Evolutionary conservation across 441 rosid species (phyloP).

Genomic region (Aquilaria agallochum): DNA sequence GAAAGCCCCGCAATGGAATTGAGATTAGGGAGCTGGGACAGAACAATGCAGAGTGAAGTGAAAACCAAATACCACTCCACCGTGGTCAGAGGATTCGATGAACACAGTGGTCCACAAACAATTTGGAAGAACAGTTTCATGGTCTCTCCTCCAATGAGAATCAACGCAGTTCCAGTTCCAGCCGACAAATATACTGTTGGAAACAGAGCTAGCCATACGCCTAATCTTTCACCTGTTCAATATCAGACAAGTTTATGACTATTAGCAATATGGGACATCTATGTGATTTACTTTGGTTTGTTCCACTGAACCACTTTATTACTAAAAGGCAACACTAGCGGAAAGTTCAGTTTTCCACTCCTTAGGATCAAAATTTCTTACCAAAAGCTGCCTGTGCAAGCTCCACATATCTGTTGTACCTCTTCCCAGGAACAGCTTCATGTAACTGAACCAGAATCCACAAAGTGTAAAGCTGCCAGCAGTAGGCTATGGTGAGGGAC

Average conservation of each 20-base stretch:
- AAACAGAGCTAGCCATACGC: constrained; percentile 88
- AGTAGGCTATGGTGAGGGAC: constrained; percentile 79
- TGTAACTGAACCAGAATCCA: constrained; percentile 93
- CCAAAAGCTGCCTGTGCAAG: constrained; percentile 98
- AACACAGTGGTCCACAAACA: constrained; percentile 85
- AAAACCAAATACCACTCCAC: constrained; percentile 97
- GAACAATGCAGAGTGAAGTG: constrained; percentile 85
- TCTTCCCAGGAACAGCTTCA: constrained; percentile 92
- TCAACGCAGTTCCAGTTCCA: constrained; percentile 89
- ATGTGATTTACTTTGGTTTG: no score
- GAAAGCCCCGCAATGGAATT: constrained; percentile 96
- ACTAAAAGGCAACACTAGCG: no score
- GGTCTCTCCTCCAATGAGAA: constrained; percentile 91
- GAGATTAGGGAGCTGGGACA: constrained; percentile 97
- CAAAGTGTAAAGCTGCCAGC: constrained; percentile 92
- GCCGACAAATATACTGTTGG: constrained; percentile 94
- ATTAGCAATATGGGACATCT: no score
- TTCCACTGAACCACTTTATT: no score
- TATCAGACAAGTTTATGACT: no score
- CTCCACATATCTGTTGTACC: constrained; percentile 92
- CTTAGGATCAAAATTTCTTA: constrained; percentile 22
- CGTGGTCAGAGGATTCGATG: constrained; percentile 84
- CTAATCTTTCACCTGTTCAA: constrained; percentile 71
- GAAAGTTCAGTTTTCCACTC: no score
- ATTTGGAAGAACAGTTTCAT: constrained; percentile 91